phyloP scores from a whole-genome alignment of 345 rosid species.

The Citrus mangshanensis region DNA sequence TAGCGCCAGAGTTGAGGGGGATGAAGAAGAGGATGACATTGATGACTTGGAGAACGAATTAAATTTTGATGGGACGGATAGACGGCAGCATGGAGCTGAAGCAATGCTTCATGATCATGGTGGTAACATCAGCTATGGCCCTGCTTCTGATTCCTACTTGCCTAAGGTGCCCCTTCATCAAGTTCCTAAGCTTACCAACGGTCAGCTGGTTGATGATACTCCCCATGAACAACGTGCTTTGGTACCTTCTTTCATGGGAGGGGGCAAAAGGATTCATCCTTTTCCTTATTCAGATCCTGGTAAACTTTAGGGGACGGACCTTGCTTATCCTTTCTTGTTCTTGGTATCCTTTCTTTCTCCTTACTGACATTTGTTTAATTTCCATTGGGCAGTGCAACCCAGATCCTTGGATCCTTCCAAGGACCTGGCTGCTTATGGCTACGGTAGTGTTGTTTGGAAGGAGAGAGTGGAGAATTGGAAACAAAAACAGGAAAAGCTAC shows the following conservation, averaged over 20 bases:
- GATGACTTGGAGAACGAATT: constrained; percentile 87
- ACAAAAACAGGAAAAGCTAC: constrained; percentile 33
- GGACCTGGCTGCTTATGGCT: constrained; percentile 57
- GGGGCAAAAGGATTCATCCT: constrained; percentile 33
- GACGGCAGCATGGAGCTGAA: constrained; percentile 25
- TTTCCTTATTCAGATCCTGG: constrained; percentile 32
- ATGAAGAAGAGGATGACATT: constrained; percentile 79
- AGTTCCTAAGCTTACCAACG: constrained; percentile 38
- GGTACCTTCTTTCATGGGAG: constrained; percentile 36
- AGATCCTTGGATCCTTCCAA: constrained; percentile 49
- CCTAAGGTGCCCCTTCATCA: constrained; percentile 20
- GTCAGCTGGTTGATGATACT: constrained; percentile 38
- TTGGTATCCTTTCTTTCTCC: neutral
- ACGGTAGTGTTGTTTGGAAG: constrained; percentile 57
- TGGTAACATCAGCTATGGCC: constrained; percentile 24
- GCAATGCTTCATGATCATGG: constrained; percentile 19
- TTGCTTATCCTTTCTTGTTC: neutral
- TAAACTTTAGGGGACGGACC: neutral
- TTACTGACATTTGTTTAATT: neutral
- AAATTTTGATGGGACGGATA: constrained; percentile 28
- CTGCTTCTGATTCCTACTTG: constrained; percentile 23
- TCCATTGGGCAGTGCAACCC: constrained; percentile 30
- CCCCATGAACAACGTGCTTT: constrained; percentile 48
- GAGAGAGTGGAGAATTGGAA: constrained; percentile 52
- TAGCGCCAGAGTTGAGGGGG: constrained; percentile 71